Evolutionary conservation across 2,329 filamentous ascomycete genomes (phyloP).

Genomic region (Cercospora sp.): DNA sequence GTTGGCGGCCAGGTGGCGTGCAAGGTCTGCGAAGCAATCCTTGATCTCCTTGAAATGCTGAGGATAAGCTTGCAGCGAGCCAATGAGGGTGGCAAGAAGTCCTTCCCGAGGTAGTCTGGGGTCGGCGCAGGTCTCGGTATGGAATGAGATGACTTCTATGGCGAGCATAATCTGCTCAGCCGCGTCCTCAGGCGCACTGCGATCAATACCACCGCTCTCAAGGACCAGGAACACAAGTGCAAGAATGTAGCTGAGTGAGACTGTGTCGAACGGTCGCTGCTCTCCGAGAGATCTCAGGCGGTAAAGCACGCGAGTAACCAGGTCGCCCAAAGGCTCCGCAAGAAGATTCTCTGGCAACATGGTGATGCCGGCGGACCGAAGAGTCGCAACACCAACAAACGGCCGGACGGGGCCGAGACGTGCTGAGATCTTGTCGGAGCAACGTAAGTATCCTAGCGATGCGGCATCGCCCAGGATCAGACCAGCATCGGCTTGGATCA

Average conservation of each 20-base stretch:
- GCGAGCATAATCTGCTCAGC: slow-evolving; percentile 89
- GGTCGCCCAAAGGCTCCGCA: slow-evolving; percentile 74
- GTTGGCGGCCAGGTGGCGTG: slow-evolving; percentile 79
- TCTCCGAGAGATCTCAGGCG: slow-evolving; percentile 86
- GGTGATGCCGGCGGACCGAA: slow-evolving; percentile 74
- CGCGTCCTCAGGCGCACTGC: slow-evolving; percentile 67
- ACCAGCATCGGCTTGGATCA: slow-evolving; percentile 77
- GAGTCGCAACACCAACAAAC: slow-evolving; percentile 84
- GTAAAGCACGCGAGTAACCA: slow-evolving; percentile 87
- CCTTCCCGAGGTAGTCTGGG: slow-evolving; percentile 73
- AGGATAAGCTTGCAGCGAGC: slow-evolving; percentile 81
- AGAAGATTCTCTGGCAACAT: slow-evolving; percentile 71
- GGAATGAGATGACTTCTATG: slow-evolving; percentile 84
- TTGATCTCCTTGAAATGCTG: slow-evolving; percentile 96
- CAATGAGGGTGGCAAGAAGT: slow-evolving; percentile 70
- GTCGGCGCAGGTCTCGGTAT: slow-evolving; percentile 77
- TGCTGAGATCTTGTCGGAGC: slow-evolving; percentile 70
- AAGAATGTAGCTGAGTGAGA: slow-evolving; percentile 83
- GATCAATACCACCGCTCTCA: slow-evolving; percentile 74
- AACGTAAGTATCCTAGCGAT: slow-evolving; percentile 75
- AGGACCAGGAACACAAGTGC: slow-evolving; percentile 80
- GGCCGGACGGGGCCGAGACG: slow-evolving; percentile 74
- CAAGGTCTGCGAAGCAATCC: slow-evolving; percentile 85
- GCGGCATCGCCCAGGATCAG: slow-evolving; percentile 79
- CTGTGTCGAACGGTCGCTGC: slow-evolving; percentile 87